phyloP scores from a whole-genome alignment of 371 early-diverging fungal species.

The Blakeslea trispora region DNA sequence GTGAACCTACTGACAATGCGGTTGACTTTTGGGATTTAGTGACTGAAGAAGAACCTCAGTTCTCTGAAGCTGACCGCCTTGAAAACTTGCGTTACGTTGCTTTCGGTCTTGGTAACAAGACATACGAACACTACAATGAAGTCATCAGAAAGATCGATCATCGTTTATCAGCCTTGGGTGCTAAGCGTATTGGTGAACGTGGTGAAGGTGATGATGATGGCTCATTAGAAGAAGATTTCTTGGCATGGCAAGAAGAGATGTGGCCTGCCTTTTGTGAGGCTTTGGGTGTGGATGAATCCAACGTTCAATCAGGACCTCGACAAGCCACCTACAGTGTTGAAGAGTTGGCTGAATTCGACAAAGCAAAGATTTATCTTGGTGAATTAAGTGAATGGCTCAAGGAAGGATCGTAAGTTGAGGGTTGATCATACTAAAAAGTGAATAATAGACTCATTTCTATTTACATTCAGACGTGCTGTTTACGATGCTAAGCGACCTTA shows the following conservation, averaged over 20 bases:
- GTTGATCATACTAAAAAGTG: too few relatives aligned
- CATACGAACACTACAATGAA: constrained; percentile 95
- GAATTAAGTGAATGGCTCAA: constrained; percentile 52
- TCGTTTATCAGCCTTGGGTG: constrained; percentile 71
- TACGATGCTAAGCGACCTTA: constrained; percentile 86
- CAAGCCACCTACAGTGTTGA: constrained; percentile 51
- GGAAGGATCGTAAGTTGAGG: constrained; percentile 28
- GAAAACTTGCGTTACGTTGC: constrained; percentile 70
- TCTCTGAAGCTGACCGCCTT: constrained; percentile 55
- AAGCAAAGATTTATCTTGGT: constrained; percentile 58
- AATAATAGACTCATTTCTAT: not conserved
- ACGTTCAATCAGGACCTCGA: constrained; percentile 38
- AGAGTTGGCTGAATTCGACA: constrained; percentile 36
- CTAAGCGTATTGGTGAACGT: constrained; percentile 71
- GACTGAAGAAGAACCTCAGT: constrained; percentile 68
- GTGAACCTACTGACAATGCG: constrained; percentile 94
- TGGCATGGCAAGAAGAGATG: constrained; percentile 88
- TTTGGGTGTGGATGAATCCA: constrained; percentile 66
- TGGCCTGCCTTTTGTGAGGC: constrained; percentile 78
- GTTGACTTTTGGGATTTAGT: constrained; percentile 83
- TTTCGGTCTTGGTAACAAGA: constrained; percentile 97
- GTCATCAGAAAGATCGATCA: constrained; percentile 72
- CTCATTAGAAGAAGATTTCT: constrained; percentile 93
- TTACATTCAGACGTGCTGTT: constrained; percentile 28
- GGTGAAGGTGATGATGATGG: constrained; percentile 98